Percentiles rank a stretch among this genome's conserved stretches.
phyloP scores from a whole-genome alignment of 2,329 filamentous ascomycete species.

The Colletotrichum graminicola region DNA sequence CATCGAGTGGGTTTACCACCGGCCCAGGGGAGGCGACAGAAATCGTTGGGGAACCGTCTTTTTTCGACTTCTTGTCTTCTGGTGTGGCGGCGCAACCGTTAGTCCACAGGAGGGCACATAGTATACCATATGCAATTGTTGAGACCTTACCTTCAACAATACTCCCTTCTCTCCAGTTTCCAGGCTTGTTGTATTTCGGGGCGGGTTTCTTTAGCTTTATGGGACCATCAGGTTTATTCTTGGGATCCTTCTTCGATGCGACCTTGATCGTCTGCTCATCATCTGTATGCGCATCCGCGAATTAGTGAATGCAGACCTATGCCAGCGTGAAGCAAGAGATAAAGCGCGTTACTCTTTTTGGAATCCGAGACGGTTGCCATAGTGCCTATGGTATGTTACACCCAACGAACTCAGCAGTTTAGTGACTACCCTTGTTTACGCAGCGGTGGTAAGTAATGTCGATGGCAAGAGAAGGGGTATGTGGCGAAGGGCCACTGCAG shows the following conservation, averaged over 20 bases:
- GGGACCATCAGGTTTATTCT: slow-evolving; percentile 58
- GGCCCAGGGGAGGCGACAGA: slow-evolving; percentile 64
- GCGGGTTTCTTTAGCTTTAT: slow-evolving; percentile 74
- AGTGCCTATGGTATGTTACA: background rate
- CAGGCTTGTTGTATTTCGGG: slow-evolving; percentile 74
- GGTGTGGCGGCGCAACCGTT: slow-evolving; percentile 5
- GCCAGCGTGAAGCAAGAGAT: background rate
- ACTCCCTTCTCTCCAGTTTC: slow-evolving; percentile 79
- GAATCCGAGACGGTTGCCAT: slow-evolving; percentile 42
- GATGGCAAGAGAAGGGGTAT: slow-evolving; percentile 6
- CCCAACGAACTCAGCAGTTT: too few species aligned
- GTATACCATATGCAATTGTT: background rate
- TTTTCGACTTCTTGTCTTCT: slow-evolving; percentile 69
- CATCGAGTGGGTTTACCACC: slow-evolving; percentile 77
- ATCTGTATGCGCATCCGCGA: slow-evolving; percentile 49
- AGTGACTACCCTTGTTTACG: background rate
- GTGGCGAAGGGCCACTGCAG: slow-evolving; percentile 8
- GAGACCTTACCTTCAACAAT: slow-evolving; percentile 67
- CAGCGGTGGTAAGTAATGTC: background rate
- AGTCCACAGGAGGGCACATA: slow-evolving; percentile 1
- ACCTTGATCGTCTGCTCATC: slow-evolving; percentile 74
- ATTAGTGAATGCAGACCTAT: slow-evolving; percentile 1
- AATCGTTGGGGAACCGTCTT: slow-evolving; percentile 53
- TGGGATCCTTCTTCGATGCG: slow-evolving; percentile 66
- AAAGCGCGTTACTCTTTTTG: slow-evolving; percentile 37